phyloP scores from a whole-genome alignment of 2,329 filamentous ascomycete genomes.

The Stachybotrys echinatus region DNA sequence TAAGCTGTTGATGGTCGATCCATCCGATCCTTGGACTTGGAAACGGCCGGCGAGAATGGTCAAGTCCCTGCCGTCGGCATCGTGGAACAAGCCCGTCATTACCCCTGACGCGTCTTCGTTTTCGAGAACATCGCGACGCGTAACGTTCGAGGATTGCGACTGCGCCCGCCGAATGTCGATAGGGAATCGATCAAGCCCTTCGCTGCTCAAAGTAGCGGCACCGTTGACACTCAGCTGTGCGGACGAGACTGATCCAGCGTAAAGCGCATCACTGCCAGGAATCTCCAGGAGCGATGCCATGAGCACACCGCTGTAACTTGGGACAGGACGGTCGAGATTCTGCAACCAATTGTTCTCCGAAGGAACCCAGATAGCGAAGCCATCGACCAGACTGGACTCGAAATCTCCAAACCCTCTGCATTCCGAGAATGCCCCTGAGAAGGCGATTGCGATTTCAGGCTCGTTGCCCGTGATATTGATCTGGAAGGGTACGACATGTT shows the following conservation, averaged over 20 bases:
- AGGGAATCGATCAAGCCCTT: constrained; percentile 49
- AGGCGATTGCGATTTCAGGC: constrained; percentile 68
- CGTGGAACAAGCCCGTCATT: constrained; percentile 75
- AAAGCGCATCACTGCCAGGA: constrained; percentile 59
- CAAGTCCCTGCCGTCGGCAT: constrained; percentile 63
- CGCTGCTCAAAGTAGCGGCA: constrained; percentile 58
- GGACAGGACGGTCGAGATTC: constrained; percentile 62
- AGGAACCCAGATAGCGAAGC: constrained; percentile 89
- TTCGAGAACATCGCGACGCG: constrained; percentile 40
- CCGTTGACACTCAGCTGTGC: constrained; percentile 69
- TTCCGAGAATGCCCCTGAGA: constrained; percentile 75
- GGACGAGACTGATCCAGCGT: constrained; percentile 78
- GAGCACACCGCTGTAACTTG: constrained; percentile 67
- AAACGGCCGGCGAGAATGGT: constrained; percentile 90
- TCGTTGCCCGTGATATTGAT: constrained; percentile 69
- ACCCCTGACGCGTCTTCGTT: constrained; percentile 56
- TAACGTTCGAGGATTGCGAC: constrained; percentile 28
- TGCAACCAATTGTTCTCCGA: constrained; percentile 83
- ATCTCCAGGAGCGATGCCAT: constrained; percentile 64
- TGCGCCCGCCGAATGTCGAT: constrained; percentile 45
- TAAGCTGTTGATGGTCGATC: constrained; percentile 71
- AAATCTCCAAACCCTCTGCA: constrained; percentile 65
- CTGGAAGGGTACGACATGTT: constrained; percentile 67
- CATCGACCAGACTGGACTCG: constrained; percentile 55
- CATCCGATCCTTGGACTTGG: constrained; percentile 61